Evolutionary conservation across 2,329 filamentous ascomycete genomes (phyloP).

Genomic region (Alternaria sp.): DNA sequence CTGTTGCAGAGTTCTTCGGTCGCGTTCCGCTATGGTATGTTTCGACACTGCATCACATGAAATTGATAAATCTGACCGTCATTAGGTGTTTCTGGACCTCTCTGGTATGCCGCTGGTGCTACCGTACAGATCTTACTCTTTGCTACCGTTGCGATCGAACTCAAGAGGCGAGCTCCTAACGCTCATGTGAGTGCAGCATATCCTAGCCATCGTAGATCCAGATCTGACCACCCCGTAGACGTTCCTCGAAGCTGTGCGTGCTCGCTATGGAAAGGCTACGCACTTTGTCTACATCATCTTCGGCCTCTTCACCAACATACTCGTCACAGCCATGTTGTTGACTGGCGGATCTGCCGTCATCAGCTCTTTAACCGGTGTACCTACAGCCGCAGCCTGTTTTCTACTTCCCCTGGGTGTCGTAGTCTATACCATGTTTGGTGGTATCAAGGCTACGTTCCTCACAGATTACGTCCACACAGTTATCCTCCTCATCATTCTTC

Average conservation of each 20-base stretch:
- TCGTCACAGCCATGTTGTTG: constrained; percentile 90
- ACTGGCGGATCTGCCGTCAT: constrained; percentile 79
- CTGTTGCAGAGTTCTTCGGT: constrained; percentile 39
- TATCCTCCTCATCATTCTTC: constrained; percentile 82
- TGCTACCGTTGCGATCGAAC: constrained; percentile 39
- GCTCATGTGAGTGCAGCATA: constrained; percentile 27
- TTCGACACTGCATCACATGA: fast-evolving
- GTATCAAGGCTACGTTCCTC: constrained; percentile 73
- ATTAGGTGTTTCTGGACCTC: constrained; percentile 37
- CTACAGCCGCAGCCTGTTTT: constrained; percentile 82
- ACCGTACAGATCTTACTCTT: constrained; percentile 43
- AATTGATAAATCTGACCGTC: not conserved
- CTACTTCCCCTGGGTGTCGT: constrained; percentile 81
- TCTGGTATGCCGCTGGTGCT: constrained; percentile 44
- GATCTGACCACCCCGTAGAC: constrained; percentile 60
- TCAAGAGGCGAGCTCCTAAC: constrained; percentile 42
- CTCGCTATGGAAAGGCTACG: constrained; percentile 75
- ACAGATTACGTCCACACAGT: constrained; percentile 88
- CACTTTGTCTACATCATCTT: constrained; percentile 84
- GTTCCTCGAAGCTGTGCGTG: constrained; percentile 82
- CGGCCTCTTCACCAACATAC: constrained; percentile 78
- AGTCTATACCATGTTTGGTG: constrained; percentile 75
- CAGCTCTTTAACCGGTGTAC: constrained; percentile 63
- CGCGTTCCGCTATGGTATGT: constrained; percentile 42
- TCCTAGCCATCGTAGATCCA: fast-evolving